A percentile compares a stretch with the other conserved stretches of the same genome.
Conservation (phyloP, 2,329 filamentous ascomycete genomes). For the Beauveria australis region DNA sequence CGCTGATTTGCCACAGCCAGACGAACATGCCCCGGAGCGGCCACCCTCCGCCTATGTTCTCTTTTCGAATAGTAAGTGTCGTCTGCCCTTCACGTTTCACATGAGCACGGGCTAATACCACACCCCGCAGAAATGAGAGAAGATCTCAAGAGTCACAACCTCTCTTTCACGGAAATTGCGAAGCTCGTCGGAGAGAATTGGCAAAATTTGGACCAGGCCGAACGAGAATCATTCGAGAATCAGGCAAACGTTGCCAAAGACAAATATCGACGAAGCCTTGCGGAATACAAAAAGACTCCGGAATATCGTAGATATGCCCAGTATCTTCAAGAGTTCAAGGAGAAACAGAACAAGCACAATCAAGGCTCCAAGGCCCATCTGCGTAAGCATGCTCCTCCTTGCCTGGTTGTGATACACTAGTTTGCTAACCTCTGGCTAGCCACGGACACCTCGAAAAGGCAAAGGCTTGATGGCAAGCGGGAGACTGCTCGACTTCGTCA, state of each 20-base stretch:
- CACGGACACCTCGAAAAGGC: slow-evolving; percentile 41
- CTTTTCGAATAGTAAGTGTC: slow-evolving; percentile 68
- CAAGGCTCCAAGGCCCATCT: slow-evolving; percentile 36
- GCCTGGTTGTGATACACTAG: background rate
- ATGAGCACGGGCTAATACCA: background rate
- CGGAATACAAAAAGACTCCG: slow-evolving; percentile 69
- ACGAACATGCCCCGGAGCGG: slow-evolving; percentile 71
- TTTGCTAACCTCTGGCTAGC: slow-evolving; percentile 23
- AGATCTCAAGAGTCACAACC: slow-evolving; percentile 63
- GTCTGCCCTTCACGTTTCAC: background rate
- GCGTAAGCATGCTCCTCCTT: background rate
- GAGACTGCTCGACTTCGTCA: slow-evolving; percentile 30
- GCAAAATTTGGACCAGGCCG: slow-evolving; percentile 59
- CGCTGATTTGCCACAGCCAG: slow-evolving; percentile 40
- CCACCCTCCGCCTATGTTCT: slow-evolving; percentile 78
- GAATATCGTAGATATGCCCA: slow-evolving; percentile 60
- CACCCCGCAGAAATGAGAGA: slow-evolving; percentile 59
- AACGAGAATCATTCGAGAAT: slow-evolving; percentile 65
- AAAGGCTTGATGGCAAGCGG: slow-evolving; percentile 25
- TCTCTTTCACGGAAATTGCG: slow-evolving; percentile 77
- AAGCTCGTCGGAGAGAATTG: slow-evolving; percentile 76
- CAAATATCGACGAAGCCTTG: slow-evolving; percentile 63
- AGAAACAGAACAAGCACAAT: slow-evolving; percentile 53
- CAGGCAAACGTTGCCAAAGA: slow-evolving; percentile 68
- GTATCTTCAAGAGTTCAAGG: slow-evolving; percentile 72